A percentile compares a stretch with the other conserved stretches of the same genome.
Evolutionary conservation across 257 asterid genomes (phyloP).

Genomic region (Agastache rugosa): DNA sequence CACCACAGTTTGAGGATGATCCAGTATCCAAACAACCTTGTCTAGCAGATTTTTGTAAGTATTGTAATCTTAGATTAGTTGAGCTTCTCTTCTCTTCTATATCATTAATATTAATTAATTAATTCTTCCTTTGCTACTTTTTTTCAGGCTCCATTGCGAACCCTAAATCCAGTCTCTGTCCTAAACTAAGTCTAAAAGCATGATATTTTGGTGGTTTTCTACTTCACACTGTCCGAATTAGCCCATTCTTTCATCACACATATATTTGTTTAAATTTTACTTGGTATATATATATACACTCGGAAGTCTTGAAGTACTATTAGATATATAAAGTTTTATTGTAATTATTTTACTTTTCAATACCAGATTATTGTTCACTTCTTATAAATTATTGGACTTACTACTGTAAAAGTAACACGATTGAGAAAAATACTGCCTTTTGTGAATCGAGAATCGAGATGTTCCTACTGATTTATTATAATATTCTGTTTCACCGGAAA

Average conservation of each 20-base stretch:
- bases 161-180: conserved; percentile 63
- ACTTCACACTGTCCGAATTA: neutral
- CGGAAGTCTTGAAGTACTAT: no score
- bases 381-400: no score
- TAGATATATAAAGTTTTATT: no score
- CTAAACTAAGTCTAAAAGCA: conserved; percentile 55
- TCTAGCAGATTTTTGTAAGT: conserved; percentile 65
- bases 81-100: neutral
- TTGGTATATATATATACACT: neutral
- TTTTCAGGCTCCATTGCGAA: conserved; percentile 76
- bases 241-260: neutral
- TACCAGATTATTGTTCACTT: no score
- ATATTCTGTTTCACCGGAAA: neutral
- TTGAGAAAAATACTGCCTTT: neutral
- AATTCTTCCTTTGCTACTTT: neutral
- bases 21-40: conserved; percentile 84
- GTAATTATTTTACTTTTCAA: no score
- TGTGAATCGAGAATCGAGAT: neutral
- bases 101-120: neutral
- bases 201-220: conserved; percentile 22
- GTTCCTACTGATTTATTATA: no score
- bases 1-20: conserved; percentile 81
- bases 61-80: neutral
- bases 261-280: neutral
- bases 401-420: neutral